Percentiles rank a stretch among this genome's conserved stretches.
These are phyloP conservation scores for Atractiella rhizophila DNA, from an alignment of 768 basidiomycete genomes.

Conservation along the genomic window DNA sequence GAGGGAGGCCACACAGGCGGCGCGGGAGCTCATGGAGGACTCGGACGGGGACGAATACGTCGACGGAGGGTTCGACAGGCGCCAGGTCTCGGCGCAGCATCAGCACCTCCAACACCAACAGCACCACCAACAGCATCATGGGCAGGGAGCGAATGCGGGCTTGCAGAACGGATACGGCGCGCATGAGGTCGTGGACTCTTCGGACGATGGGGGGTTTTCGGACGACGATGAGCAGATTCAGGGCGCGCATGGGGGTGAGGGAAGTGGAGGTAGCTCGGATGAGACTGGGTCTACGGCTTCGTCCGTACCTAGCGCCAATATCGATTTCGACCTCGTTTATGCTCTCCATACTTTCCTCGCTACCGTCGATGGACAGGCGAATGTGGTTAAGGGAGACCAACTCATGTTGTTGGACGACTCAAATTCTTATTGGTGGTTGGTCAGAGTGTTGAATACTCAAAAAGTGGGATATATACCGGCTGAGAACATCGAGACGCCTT, in stretches of 20 bases:
- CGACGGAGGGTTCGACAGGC: no score
- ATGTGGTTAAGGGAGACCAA: slow-evolving; percentile 92
- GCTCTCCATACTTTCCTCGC: slow-evolving; percentile 90
- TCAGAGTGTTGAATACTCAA: slow-evolving; percentile 90
- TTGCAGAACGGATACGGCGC: no score
- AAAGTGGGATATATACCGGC: slow-evolving; percentile 98
- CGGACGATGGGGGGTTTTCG: neutral
- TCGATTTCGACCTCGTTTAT: slow-evolving; percentile 79
- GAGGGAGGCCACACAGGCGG: no score
- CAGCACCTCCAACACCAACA: no score
- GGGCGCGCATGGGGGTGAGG: neutral
- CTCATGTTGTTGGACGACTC: slow-evolving; percentile 91
- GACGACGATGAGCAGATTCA: neutral
- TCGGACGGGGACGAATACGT: no score
- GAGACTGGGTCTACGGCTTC: neutral
- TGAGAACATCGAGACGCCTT: slow-evolving; percentile 96
- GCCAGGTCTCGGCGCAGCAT: no score
- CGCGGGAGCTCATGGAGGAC: no score
- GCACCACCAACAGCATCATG: no score
- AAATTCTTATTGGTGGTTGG: slow-evolving; percentile 99
- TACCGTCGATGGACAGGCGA: slow-evolving; percentile 94
- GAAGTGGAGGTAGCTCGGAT: neutral
- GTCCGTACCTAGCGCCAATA: slow-evolving; percentile 23
- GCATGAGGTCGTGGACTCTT: no score
- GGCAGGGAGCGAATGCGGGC: no score